These are phyloP conservation scores for Geranomyces michiganensis DNA, from an alignment of 192 early-diverging fungal genomes.

Conservation along the genomic window DNA sequence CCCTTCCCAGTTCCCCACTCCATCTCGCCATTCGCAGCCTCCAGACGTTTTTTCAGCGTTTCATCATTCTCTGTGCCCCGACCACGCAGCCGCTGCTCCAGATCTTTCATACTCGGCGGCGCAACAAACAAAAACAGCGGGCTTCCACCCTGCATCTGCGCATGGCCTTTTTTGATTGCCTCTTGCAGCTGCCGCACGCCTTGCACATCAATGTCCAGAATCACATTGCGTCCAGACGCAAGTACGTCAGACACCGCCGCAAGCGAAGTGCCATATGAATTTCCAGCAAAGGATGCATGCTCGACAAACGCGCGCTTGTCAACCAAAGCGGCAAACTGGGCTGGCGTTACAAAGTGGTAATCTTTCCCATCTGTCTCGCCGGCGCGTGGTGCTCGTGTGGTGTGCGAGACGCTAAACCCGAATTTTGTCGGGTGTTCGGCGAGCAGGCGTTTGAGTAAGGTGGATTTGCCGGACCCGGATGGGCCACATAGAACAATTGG, in stretches of 20 bases:
- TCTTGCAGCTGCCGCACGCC: slow-evolving; percentile 76
- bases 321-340: slow-evolving; percentile 51
- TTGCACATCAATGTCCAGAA: slow-evolving; percentile 89
- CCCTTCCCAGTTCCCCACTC: slow-evolving; percentile 43
- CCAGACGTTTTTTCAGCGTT: slow-evolving; percentile 71
- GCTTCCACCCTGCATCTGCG: slow-evolving; percentile 32
- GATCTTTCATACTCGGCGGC: slow-evolving; percentile 76
- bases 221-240: slow-evolving; percentile 73
- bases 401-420: slow-evolving; percentile 56
- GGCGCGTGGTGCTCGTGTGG: slow-evolving; percentile 56
- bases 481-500: slow-evolving; percentile 50
- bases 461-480: slow-evolving; percentile 91
- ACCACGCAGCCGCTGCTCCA: slow-evolving; percentile 83
- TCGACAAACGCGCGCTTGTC: slow-evolving; percentile 74
- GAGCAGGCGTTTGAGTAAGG: slow-evolving; percentile 58
- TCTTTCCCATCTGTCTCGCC: slow-evolving; percentile 59
- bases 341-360: slow-evolving; percentile 56
- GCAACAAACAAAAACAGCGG: slow-evolving; percentile 84
- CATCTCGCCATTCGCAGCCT: slow-evolving; percentile 79
- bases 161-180: background rate
- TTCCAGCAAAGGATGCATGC: slow-evolving; percentile 86
- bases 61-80: slow-evolving; percentile 89
- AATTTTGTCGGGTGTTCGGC: slow-evolving; percentile 51
- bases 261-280: slow-evolving; percentile 90
- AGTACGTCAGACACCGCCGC: slow-evolving; percentile 78